phyloP scores from a whole-genome alignment of 2,329 filamentous ascomycete genomes.

The Fusarium virguliforme region DNA sequence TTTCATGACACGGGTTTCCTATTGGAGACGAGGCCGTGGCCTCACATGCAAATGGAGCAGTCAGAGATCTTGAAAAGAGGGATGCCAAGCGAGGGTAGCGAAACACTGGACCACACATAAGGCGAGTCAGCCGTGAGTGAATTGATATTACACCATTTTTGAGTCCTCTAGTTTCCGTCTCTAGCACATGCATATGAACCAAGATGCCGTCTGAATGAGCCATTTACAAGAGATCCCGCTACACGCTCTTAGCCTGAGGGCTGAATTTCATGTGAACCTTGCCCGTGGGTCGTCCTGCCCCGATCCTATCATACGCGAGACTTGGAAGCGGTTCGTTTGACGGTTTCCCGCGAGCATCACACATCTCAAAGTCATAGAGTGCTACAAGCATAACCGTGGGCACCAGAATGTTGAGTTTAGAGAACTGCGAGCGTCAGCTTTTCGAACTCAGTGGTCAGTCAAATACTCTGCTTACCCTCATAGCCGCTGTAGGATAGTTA shows the following conservation, averaged over 20 bases:
- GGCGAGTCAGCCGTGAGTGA: background rate
- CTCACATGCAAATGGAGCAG: background rate
- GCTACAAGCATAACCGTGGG: slow-evolving; percentile 18
- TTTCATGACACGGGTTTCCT: background rate
- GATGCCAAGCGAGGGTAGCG: background rate
- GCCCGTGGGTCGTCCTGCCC: slow-evolving; percentile 9
- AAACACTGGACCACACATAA: background rate
- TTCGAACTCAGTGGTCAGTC: too few relatives aligned
- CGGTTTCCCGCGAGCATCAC: background rate
- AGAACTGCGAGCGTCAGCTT: slow-evolving; percentile 15
- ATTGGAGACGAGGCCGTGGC: background rate
- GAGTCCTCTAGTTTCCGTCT: background rate
- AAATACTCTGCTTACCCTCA: slow-evolving; percentile 7
- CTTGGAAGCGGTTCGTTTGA: background rate
- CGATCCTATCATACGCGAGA: slow-evolving; percentile 6
- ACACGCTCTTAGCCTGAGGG: background rate
- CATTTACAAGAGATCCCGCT: background rate
- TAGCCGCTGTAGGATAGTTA: background rate
- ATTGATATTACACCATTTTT: background rate
- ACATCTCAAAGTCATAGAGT: slow-evolving; percentile 9
- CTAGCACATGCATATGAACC: background rate
- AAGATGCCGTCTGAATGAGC: background rate
- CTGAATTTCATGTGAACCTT: slow-evolving; percentile 8
- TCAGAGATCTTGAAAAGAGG: background rate
- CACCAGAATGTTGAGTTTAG: slow-evolving; percentile 16